Base-by-base conservation (phyloP, 305 asterid species). In the Ruellia speciosa region DNA sequence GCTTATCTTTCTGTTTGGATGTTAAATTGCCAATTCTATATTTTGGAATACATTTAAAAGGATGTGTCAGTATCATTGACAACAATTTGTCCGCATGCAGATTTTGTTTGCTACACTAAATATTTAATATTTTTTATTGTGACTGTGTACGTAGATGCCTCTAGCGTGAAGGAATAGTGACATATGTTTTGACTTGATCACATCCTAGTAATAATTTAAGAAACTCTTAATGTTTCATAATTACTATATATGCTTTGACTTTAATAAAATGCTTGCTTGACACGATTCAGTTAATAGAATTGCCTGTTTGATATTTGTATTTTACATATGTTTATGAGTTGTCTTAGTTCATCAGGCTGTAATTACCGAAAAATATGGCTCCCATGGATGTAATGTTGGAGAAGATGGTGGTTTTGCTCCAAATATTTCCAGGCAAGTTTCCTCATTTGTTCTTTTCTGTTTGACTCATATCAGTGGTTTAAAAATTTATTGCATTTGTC, bases 361-460 rank as follows among this genome's bases (percentile, higher is more conserved):
- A 63, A 86, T 93, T 71, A 62, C 85, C 33, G 97, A 93, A 68
- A 88, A 77, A 68, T 69, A 63, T 75, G 92, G 94, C 59, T 64
- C 71, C 39, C 83, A 74, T 75, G 97, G 89, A 66, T 93, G 97
- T 66, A 86, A 79, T 72, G 96, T 93, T 72, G 97, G 96, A 58
- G 97, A 88, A 71, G 97, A 93, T 65, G 99, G 99, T 54, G 96
- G 99, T 62, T 88, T 88, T 72, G 80, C 97, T 71, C 97, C 99
- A 31, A 81, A 81, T 80, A 78, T 92, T 70, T 80, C 96, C 62
- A 84, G 94, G 99, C 78, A 84, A 84, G 85, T 66, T 65, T 66
- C 60, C 63, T 39, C 67, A 47, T 56, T 61, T 72, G 41, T 59
- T 68, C 37, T 46, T n/a, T 31, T 47, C 56, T 52, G 46, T 54